Conservation (phyloP, 305 asterid genomes). For the Fraxinus dipetala region DNA sequence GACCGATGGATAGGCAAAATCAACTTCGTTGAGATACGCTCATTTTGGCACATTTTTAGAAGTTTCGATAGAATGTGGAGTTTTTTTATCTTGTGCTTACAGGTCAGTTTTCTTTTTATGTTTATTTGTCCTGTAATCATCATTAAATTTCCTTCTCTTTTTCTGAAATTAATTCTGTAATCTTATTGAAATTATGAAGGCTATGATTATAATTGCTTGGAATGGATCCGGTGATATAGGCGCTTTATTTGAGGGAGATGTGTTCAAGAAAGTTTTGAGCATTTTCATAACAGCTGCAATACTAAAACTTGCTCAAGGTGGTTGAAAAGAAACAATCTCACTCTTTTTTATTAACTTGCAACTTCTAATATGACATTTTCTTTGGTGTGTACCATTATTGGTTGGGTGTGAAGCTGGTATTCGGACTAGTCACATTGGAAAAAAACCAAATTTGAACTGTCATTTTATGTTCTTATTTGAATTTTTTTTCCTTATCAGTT, state of each 20-base stretch:
- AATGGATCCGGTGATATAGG: conserved; percentile 68
- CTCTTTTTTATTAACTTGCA: conserved; percentile 8
- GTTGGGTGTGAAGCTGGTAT: neutral
- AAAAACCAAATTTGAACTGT: neutral
- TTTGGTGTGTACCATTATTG: neutral
- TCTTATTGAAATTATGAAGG: conserved; percentile 40
- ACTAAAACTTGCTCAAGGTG: conserved; percentile 84
- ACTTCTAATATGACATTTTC: neutral
- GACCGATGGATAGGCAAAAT: conserved; percentile 82
- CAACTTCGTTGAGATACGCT: conserved; percentile 89
- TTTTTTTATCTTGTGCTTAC: conserved; percentile 78
- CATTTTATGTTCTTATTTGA: neutral
- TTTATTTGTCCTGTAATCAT: conserved; percentile 17
- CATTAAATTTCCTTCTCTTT: conserved; percentile 17
- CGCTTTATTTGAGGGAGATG: conserved; percentile 58
- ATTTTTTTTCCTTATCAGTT: neutral
- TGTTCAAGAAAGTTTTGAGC: conserved; percentile 80
- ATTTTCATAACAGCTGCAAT: conserved; percentile 91
- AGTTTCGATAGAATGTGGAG: conserved; percentile 98
- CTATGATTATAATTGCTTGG: conserved; percentile 94
- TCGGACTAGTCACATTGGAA: neutral
- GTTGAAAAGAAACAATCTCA: conserved; percentile 14
- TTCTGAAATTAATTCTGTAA: conserved; percentile 26
- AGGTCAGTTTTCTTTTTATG: conserved; percentile 46
- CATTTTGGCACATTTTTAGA: conserved; percentile 87